Evolutionary conservation across 345 rosid genomes (phyloP).

Genomic region (Syzygium aqueum): DNA sequence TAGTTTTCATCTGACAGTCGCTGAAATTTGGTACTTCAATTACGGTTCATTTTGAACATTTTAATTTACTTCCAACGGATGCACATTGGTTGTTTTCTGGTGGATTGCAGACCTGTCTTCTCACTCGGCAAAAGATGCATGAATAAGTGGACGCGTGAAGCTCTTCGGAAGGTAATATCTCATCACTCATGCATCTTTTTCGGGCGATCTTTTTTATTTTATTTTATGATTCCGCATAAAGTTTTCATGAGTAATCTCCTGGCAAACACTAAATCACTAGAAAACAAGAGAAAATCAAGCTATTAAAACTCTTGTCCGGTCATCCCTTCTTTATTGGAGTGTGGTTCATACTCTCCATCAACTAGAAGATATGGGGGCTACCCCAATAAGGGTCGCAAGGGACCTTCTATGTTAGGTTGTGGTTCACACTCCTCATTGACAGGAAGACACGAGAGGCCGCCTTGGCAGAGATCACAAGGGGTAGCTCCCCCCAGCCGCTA

Average conservation of each 20-base stretch:
- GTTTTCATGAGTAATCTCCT: not conserved
- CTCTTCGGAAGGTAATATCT: not conserved
- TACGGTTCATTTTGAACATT: not conserved
- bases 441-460: too few relatives aligned
- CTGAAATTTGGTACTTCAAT: not conserved
- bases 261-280: not conserved
- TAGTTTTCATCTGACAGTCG: not conserved
- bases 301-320: not conserved
- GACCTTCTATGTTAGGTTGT: too few relatives aligned
- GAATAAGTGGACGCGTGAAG: not conserved
- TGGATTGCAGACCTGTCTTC: not conserved
- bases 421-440: too few relatives aligned
- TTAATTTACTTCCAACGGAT: too few relatives aligned
- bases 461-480: too few relatives aligned
- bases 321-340: not conserved
- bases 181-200: not conserved
- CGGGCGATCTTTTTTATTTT: not conserved
- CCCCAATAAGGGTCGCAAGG: too few relatives aligned
- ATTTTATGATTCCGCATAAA: not conserved
- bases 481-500: too few relatives aligned
- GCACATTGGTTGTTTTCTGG: not conserved
- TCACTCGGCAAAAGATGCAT: not conserved
- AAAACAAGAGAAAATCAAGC: not conserved
- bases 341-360: too few relatives aligned
- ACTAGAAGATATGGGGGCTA: too few relatives aligned